Base-by-base conservation (phyloP, 73 alveolate genomes). In the Paraurostyla sp. region DNA sequence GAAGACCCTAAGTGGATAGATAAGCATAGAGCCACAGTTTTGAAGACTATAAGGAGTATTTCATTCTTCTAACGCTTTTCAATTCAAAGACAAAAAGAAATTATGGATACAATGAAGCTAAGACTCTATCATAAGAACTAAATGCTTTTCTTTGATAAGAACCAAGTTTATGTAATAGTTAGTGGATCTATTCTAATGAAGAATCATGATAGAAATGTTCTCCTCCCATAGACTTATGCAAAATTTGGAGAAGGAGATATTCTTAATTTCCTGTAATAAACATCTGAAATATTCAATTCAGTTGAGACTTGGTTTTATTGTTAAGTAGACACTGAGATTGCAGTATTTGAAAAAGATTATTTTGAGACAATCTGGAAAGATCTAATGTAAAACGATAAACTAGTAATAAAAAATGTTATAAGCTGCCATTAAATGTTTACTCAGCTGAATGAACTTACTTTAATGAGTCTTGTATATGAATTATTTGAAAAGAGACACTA, bases 221-320 rank as follows among this genome's bases (percentile, higher is more conserved):
- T 76, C 56, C 71, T 80, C 20, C 96, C 96, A 0, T 23, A 85
- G 51, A 91, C 93, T 6, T 33, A 71, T 23, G 93, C 93, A 13
- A 85, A 80, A 42, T 59, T 75, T 22, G 41, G 43, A 22, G 87
- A 59, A 32, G 96, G 96, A 16, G 93, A 91, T 59, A 91, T 91
- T 16, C 35, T 91, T 27, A 90, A 83, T 33, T 88, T 48, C 33
- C 63, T 57, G 18, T 40, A 62, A 36, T 75, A 62, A 22, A 88
- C 73, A 38, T 78, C 90, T 23, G 91, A 86, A 16, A 52, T 91
- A 30, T 85, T 83, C 16, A 29, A 46, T 42, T 73, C 60, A 36
- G 86, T 90, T 11, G 96, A 91, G 29, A 88, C 89, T 15, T 85
- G 89, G 83, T 62, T 85, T 48, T 73, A 25, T 22, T 56, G 92